Conservation (phyloP, 2,329 filamentous ascomycete species). For the Botryosphaeria dothidea region DNA sequence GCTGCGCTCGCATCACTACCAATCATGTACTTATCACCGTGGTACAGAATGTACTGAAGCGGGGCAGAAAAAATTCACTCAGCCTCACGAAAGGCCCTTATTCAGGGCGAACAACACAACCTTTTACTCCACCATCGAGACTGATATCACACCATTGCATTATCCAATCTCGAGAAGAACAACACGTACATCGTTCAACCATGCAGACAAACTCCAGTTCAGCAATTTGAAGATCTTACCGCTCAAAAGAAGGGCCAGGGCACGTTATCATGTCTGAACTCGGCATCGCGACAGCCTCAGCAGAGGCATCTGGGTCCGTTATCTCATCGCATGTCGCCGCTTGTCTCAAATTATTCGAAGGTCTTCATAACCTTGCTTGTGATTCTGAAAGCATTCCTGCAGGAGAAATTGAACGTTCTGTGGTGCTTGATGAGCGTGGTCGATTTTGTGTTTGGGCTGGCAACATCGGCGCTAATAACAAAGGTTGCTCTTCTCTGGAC, state of each 20-base stretch:
- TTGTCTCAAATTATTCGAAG: background rate
- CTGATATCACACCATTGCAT: no score
- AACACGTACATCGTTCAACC: no score
- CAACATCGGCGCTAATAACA: conserved; percentile 36
- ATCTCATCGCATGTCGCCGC: background rate
- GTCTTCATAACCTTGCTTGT: background rate
- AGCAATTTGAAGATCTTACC: no score
- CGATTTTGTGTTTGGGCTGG: conserved; percentile 37
- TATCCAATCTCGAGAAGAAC: no score
- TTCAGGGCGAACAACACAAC: no score
- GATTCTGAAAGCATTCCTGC: background rate
- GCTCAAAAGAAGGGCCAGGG: background rate
- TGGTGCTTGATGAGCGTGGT: conserved; percentile 29
- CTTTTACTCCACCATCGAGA: no score
- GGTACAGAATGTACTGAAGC: no score
- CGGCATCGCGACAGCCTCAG: background rate
- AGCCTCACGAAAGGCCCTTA: no score
- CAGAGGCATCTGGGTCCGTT: background rate
- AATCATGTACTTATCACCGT: no score
- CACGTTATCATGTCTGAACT: background rate
- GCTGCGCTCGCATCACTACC: background rate
- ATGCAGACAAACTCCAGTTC: no score
- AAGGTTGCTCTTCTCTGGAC: conserved; percentile 33
- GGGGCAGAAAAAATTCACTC: no score
- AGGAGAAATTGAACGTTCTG: conserved; percentile 20